Conservation (phyloP, 331 rosid species). For the Malus hybrid region DNA sequence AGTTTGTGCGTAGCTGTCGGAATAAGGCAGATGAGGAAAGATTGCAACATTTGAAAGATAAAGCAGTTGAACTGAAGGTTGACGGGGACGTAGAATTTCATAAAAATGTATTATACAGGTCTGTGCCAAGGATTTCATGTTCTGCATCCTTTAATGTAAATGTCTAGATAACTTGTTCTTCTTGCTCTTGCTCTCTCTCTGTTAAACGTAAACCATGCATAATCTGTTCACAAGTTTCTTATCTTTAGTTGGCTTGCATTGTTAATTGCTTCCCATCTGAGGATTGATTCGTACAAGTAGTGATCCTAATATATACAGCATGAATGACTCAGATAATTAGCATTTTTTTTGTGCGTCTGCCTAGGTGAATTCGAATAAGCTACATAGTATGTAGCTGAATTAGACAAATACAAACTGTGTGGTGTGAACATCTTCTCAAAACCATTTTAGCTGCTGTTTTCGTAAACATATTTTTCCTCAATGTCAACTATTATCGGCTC, state of each 20-base stretch:
- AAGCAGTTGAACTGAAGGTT: slow-evolving; percentile 62
- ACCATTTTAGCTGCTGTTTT: background rate
- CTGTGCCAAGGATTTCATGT: slow-evolving; percentile 15
- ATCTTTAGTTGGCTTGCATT: background rate
- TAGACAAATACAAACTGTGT: no score
- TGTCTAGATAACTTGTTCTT: background rate
- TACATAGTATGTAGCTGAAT: background rate
- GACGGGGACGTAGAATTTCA: slow-evolving; percentile 68
- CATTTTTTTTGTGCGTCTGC: background rate
- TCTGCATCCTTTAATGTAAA: background rate
- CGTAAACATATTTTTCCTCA: background rate
- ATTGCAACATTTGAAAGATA: slow-evolving; percentile 52
- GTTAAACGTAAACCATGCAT: background rate
- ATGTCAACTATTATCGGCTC: no score
- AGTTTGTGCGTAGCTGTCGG: slow-evolving; percentile 92
- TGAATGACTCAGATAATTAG: no score
- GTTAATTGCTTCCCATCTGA: no score
- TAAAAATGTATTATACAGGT: slow-evolving; percentile 80
- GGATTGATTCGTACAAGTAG: no score
- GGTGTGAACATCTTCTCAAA: no score
- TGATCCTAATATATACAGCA: no score
- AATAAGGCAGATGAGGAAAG: slow-evolving; percentile 81
- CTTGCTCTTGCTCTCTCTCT: background rate
- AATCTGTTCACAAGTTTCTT: background rate
- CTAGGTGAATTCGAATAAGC: background rate